Base-by-base conservation (phyloP, 257 asterid genomes). In the Scutellaria galericulata region DNA sequence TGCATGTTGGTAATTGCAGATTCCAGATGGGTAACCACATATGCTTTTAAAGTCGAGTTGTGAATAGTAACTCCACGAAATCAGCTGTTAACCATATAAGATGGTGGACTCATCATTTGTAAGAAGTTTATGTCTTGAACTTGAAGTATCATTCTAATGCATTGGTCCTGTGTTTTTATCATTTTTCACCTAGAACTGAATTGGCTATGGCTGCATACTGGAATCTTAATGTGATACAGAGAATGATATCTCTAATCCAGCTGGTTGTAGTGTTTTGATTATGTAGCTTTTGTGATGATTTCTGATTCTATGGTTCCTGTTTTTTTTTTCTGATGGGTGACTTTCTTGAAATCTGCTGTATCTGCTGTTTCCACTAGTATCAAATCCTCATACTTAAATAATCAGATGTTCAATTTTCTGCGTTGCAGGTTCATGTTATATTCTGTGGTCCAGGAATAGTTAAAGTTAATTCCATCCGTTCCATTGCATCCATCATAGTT, bases 371-470 rank as follows among this genome's bases (percentile, higher is more conserved):
- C 50, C 48, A 6, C 35, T 55, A 22, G 5, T 48, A 64, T 24
- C 40, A 53, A 46, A 41, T 22, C 46, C 7, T 46, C 31, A 64
- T 35, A 57, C 13, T 65, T 70, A 73, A 72, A 20, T 51, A 31
- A 35, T 79, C 50, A 70, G 51, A 22, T 79, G 65, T 75, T 47
- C 5, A 5, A 53, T 63, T 5, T 44, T 78, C 73, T 53, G 54
- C 27, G 64, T 56, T 70, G 78, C 93, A 93, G 97, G 81, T 81
- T 81, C 79, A 80, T 68, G 97, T 83, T 66, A 44, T 87, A 62
- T 93, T 84, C 80, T 88, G 86, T 56, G 85, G 82, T 65, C 84
- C 83, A 4, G 54, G 42, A 39, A 67, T 69, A 9, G 85, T 90
- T 47, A 92, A 90, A 82, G 85, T 90, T 27, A 80, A 81, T 63